Conservation (phyloP, 768 basidiomycete species). For the Termitomyces sp. region DNA sequence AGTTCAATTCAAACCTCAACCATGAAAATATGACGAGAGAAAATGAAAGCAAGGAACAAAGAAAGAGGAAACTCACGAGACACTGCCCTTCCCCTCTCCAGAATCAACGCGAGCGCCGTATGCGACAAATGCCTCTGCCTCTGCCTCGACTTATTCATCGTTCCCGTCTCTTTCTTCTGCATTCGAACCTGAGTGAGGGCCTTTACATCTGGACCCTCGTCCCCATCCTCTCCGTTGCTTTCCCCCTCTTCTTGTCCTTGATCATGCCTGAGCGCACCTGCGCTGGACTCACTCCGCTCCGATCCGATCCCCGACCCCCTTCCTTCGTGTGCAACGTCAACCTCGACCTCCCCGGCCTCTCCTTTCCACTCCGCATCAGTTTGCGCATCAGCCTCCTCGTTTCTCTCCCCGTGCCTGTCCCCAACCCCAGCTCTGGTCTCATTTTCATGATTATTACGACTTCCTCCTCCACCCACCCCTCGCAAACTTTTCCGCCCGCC, state of each 20-base stretch:
- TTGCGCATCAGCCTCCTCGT: not conserved
- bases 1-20: not conserved
- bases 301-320: not conserved
- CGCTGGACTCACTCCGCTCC: not conserved
- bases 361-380: not conserved
- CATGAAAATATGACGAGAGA: not conserved
- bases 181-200: not conserved
- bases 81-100: slow-evolving; percentile 77
- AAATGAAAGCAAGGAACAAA: not conserved
- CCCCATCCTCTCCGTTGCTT: not conserved
- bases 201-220: not conserved
- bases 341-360: not conserved
- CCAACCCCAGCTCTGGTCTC: not conserved
- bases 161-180: not conserved
- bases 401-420: not conserved
- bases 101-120: slow-evolving; percentile 66
- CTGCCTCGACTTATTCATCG: not conserved
- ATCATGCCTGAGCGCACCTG: not conserved
- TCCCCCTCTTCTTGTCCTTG: not conserved
- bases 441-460: not conserved
- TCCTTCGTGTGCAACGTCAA: not conserved
- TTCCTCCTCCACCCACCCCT: no score
- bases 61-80: slow-evolving; percentile 34
- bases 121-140: slow-evolving; percentile 55
- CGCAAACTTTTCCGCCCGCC: not conserved